Evolutionary conservation across 768 basidiomycete genomes (phyloP).

Genomic region (Mycena maculata): DNA sequence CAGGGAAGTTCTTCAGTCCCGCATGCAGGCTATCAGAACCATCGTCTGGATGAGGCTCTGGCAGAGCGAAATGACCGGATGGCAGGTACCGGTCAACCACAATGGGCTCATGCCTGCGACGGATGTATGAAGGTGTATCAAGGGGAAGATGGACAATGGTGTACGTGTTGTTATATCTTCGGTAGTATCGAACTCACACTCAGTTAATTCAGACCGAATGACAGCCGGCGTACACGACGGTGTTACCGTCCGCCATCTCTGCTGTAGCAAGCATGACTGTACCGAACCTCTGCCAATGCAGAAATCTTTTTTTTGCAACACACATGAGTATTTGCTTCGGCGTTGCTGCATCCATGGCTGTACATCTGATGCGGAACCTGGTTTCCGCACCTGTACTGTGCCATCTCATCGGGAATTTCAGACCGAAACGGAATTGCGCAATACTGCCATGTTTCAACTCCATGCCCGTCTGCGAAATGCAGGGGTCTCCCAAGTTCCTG

Average conservation of each 20-base stretch:
- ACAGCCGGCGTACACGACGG: slow-evolving; percentile 21
- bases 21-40: background rate
- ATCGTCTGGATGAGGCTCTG: slow-evolving; percentile 12
- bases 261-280: slow-evolving; percentile 4
- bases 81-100: slow-evolving; percentile 18
- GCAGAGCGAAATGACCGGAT: slow-evolving; percentile 16
- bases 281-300: slow-evolving; percentile 1
- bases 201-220: slow-evolving; percentile 3
- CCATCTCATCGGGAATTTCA: background rate
- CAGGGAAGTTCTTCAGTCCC: background rate
- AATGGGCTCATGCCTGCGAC: slow-evolving; percentile 24
- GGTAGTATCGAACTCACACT: background rate
- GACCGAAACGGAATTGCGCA: background rate
- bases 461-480: background rate
- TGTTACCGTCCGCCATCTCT: background rate
- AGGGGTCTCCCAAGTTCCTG: background rate
- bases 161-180: background rate
- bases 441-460: slow-evolving; percentile 17
- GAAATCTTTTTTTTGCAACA: background rate
- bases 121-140: slow-evolving; percentile 18
- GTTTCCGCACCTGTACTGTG: background rate
- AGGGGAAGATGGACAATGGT: background rate
- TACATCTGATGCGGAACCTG: background rate
- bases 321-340: background rate
- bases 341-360: slow-evolving; percentile 6